These are phyloP conservation scores for Ustilago lituana DNA, from an alignment of 1,284 basidiomycete genomes.

Conservation along the genomic window DNA sequence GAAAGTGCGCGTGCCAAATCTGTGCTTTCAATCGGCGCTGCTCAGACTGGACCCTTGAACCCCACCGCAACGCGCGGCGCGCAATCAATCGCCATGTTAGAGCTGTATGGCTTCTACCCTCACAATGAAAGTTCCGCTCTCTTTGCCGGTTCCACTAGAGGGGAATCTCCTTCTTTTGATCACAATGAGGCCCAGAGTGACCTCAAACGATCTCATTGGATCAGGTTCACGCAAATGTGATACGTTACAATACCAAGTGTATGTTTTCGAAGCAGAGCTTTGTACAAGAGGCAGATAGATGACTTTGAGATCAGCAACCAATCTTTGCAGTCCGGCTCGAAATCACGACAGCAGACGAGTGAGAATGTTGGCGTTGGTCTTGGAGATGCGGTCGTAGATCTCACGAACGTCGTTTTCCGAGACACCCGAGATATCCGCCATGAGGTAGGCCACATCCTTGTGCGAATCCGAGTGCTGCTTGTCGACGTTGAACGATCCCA, in stretches of 20 bases:
- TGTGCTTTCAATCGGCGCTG: background rate
- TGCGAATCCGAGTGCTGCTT: conserved; percentile 98
- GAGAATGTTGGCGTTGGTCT: conserved; percentile 71
- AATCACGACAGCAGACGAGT: conserved; percentile 44
- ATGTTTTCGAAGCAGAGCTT: background rate
- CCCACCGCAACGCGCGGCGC: too few relatives aligned
- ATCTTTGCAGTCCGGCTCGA: too few relatives aligned
- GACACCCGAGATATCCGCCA: conserved; percentile 94
- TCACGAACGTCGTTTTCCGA: conserved; percentile 82
- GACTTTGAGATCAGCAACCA: too few relatives aligned
- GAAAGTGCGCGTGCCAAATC: background rate
- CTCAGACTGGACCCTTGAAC: conserved; percentile 11
- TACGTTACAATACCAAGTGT: too few relatives aligned
- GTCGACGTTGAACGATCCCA: conserved; percentile 96
- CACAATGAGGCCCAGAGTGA: too few relatives aligned
- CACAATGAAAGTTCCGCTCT: too few relatives aligned
- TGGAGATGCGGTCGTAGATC: conserved; percentile 83
- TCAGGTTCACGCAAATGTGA: too few relatives aligned
- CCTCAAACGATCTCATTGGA: too few relatives aligned
- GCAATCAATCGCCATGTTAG: too few relatives aligned
- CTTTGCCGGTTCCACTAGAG: too few relatives aligned
- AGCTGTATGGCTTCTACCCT: background rate
- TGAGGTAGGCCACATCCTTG: conserved; percentile 91
- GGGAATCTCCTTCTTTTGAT: too few relatives aligned
- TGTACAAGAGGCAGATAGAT: background rate